Percentiles rank a stretch among this genome's conserved stretches.
phyloP scores from a whole-genome alignment of 345 rosid genomes.

The Eutrema yunnanense region DNA sequence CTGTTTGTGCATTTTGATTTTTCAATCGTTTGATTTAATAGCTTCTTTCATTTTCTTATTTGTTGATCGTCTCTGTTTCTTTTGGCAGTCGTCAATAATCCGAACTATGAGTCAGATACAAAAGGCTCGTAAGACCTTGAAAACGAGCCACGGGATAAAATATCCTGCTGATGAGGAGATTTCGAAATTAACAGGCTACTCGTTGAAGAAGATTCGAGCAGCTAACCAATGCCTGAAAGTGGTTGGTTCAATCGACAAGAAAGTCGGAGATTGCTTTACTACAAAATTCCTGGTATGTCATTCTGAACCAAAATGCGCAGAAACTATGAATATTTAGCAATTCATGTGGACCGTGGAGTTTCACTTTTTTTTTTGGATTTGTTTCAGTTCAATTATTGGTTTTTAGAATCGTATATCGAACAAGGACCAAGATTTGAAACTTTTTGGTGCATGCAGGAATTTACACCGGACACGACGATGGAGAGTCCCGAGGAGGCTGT shows the following conservation, averaged over 20 bases:
- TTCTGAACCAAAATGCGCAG: background rate
- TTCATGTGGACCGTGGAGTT: background rate
- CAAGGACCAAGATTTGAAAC: background rate
- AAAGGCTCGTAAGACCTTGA: conserved; percentile 58
- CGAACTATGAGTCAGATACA: conserved; percentile 49
- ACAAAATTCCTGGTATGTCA: conserved; percentile 56
- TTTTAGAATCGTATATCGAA: background rate
- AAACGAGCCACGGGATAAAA: conserved; percentile 42
- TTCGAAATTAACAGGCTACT: conserved; percentile 51
- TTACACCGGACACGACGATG: conserved; percentile 44
- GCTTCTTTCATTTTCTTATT: conserved; percentile 6
- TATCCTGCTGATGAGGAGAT: conserved; percentile 54
- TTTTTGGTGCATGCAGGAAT: conserved; percentile 41
- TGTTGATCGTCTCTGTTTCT: background rate
- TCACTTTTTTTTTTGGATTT: too few species aligned
- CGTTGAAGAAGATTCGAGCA: conserved; percentile 60
- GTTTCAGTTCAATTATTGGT: too few species aligned
- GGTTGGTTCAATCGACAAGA: conserved; percentile 74
- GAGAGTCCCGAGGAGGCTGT: conserved; percentile 46
- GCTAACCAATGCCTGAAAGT: conserved; percentile 64
- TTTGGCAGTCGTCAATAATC: conserved; percentile 41
- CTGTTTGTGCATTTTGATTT: conserved; percentile 38
- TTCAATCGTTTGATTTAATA: background rate
- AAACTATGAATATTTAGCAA: background rate
- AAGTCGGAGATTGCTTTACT: conserved; percentile 40